These are phyloP conservation scores for Pythium coloratum DNA, from an alignment of 352 stramenopile species.

Conservation along the genomic window DNA sequence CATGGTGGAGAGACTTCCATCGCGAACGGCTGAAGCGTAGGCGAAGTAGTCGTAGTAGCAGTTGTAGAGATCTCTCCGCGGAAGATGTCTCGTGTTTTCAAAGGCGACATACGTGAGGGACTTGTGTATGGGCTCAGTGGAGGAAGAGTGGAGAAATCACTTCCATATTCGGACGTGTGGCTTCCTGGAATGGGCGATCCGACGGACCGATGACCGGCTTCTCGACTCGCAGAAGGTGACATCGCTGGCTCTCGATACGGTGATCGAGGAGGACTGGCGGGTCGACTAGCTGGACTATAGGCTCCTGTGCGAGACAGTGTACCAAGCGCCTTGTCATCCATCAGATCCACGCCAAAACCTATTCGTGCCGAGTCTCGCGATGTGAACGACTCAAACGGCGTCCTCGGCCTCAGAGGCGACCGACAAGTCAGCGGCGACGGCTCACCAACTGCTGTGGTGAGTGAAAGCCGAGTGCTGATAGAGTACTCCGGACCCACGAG, in stretches of 20 bases:
- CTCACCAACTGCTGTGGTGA: conserved; percentile 31
- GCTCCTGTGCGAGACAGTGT: conserved; percentile 40
- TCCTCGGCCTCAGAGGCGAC: conserved; percentile 37
- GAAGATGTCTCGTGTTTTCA: conserved; percentile 12
- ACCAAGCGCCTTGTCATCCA: conserved; percentile 47
- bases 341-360: conserved; percentile 46
- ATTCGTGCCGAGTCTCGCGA: conserved; percentile 42
- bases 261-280: conserved; percentile 32
- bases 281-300: conserved; percentile 37
- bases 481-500: conserved; percentile 67
- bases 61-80: not conserved
- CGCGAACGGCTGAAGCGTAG: conserved; percentile 44
- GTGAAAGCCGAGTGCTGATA: conserved; percentile 47
- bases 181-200: not conserved
- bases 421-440: conserved; percentile 20
- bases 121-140: not conserved
- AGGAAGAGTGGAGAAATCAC: not conserved
- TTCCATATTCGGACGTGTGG: not conserved
- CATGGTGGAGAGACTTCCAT: conserved; percentile 58
- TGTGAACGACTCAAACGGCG: conserved; percentile 43
- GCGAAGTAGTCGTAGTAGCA: conserved; percentile 10
- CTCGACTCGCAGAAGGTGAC: not conserved
- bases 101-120: not conserved
- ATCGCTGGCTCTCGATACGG: conserved; percentile 33
- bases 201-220: not conserved